Base-by-base conservation (phyloP, 2,329 filamentous ascomycete genomes). In the Penicillium sp. region DNA sequence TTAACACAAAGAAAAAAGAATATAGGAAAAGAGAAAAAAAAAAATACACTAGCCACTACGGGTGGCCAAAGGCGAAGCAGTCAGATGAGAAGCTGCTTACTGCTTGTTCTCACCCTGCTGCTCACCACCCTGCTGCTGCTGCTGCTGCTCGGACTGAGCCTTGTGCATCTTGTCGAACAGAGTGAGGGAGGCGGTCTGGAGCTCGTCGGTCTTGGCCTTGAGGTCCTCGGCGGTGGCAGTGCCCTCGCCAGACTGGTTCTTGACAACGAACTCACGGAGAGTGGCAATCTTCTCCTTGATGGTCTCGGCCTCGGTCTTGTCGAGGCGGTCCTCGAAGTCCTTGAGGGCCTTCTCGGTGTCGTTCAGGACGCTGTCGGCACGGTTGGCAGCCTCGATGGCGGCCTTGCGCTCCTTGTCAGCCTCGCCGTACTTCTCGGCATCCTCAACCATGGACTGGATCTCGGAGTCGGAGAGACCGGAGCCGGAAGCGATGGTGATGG, bases 91-190 rank as follows among this genome's bases (percentile, higher is more conserved):
- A 39, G 44, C 43, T 50, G 41, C 44, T 62, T 63, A 63, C 60
- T 63, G 56, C 84, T 91, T 91, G 82, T 89, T 89, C 79, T 91
- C 85, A 50, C 75, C 75, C 66, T 71, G 69, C 62, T 63, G 63
- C 63, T 67, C 69, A 54, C 60, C 81, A 68, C 66, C 76, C 74
- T 76, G 77, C 70, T 9, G 3, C 27, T 83, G 60, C 64, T 80
- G 80, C 79, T 83, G 60, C 64, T 80, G 80, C 79, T 92, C 88
- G 64, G 78, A 74, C 66, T 90, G 87, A 64, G 92, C 90, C 83
- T 95, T 95, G 89, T 99, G 92, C 90, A 99, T 96, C 88, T 97
- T 96, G 81, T 97, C 94, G 76, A 99, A 97, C 69, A 97, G 86
- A 79, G 89, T 95, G 78, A 99, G 81, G 77, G 88, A 92, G 64